These are phyloP conservation scores for Chenopodium album DNA, from an alignment of 148 eudicot genomes.

Conservation along the genomic window DNA sequence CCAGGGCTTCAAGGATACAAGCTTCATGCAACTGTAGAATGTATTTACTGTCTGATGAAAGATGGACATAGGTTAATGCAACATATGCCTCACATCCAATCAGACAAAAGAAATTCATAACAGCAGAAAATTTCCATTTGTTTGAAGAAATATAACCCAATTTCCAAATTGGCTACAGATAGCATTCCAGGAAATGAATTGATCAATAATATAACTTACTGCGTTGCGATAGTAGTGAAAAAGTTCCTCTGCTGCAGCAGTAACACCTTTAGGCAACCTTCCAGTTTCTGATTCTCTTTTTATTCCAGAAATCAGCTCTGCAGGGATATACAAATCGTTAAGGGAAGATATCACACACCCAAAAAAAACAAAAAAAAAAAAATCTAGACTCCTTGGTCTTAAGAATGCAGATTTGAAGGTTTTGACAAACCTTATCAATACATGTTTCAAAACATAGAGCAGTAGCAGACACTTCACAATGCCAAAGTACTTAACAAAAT, in stretches of 20 bases:
- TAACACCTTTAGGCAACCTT: conserved; percentile 62
- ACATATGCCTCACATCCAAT: neutral
- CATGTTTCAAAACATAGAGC: neutral
- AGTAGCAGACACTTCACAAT: conserved; percentile 1
- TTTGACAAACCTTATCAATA: neutral
- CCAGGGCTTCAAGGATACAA: neutral
- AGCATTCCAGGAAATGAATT: neutral
- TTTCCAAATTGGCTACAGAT: neutral
- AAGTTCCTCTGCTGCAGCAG: conserved; percentile 79
- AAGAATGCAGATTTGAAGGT: no score
- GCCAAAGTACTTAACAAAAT: neutral
- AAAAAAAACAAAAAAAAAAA: no score
- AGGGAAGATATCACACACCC: neutral
- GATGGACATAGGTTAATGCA: conserved; percentile 8
- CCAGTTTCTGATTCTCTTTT: conserved; percentile 66
- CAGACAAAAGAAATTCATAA: neutral
- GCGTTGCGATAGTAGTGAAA: conserved; percentile 76
- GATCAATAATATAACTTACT: conserved; percentile 43
- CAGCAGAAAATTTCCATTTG: neutral
- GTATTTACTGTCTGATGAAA: neutral
- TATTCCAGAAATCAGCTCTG: conserved; percentile 74
- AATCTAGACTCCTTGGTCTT: no score
- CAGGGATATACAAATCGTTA: conserved; percentile 11
- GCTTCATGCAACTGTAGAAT: neutral
- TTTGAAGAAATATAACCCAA: conserved; percentile 2